A percentile compares a stretch with the other conserved stretches of the same genome.
These are phyloP conservation scores for Mallotus japonicus DNA, from an alignment of 441 rosid genomes.

Conservation along the genomic window DNA sequence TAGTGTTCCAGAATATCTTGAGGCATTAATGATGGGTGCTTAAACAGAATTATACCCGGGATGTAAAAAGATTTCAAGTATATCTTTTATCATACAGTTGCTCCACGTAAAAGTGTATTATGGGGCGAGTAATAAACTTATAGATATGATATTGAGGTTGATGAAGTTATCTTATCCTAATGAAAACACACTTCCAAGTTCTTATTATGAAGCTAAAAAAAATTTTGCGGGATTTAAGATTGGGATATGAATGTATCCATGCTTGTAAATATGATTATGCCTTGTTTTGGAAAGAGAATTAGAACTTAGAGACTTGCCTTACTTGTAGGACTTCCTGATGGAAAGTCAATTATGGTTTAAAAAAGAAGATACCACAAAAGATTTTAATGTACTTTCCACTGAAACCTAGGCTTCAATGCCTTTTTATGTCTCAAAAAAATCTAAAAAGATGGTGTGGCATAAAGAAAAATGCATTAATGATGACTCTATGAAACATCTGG, in stretches of 20 bases:
- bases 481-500: background rate
- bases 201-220: background rate
- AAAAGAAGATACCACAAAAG: background rate
- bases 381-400: background rate
- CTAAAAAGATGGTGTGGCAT: background rate
- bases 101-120: background rate
- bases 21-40: background rate
- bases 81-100: background rate
- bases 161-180: background rate
- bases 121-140: background rate
- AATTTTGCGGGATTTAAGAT: background rate
- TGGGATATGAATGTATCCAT: background rate
- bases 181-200: too few relatives aligned
- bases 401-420: background rate
- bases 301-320: background rate
- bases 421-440: background rate
- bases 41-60: background rate
- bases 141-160: background rate
- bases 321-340: background rate
- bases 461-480: background rate
- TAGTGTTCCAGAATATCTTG: background rate
- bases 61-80: background rate
- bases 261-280: background rate
- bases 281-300: background rate
- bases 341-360: background rate